Percentiles rank a stretch among this genome's conserved stretches.
These are phyloP conservation scores for Penicillium corylophilum DNA, from an alignment of 2,329 filamentous ascomycete genomes.

Conservation along the genomic window DNA sequence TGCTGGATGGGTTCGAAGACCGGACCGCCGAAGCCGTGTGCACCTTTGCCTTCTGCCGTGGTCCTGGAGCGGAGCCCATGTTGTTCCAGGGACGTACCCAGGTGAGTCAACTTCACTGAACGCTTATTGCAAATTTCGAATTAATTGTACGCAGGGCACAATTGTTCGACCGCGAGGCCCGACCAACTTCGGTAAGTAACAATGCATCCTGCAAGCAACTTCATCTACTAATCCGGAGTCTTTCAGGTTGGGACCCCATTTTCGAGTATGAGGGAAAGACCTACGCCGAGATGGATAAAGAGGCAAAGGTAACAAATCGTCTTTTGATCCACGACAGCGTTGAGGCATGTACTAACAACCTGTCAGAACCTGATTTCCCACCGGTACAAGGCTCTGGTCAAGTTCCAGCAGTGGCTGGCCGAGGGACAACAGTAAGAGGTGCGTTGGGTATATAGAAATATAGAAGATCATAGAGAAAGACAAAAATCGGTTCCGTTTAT, in stretches of 20 bases:
- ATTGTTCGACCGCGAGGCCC: slow-evolving; percentile 84
- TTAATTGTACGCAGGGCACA: slow-evolving; percentile 56
- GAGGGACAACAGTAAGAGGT: slow-evolving; percentile 30
- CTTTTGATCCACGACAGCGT: not conserved
- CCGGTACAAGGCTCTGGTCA: slow-evolving; percentile 79
- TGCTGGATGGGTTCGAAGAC: slow-evolving; percentile 83
- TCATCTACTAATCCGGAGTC: not conserved
- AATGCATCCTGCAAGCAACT: not conserved
- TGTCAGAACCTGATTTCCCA: slow-evolving; percentile 82
- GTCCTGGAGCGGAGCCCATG: slow-evolving; percentile 77
- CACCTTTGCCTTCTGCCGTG: slow-evolving; percentile 88
- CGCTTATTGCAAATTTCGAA: not conserved
- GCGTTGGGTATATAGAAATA: slow-evolving; percentile 18
- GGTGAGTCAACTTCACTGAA: slow-evolving; percentile 48
- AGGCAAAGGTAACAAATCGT: slow-evolving; percentile 69
- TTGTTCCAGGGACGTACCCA: slow-evolving; percentile 89
- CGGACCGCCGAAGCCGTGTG: slow-evolving; percentile 92
- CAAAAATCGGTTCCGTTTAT: slow-evolving; percentile 18
- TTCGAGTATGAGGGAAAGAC: slow-evolving; percentile 93
- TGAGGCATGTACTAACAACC: slow-evolving; percentile 16
- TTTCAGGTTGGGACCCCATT: slow-evolving; percentile 85
- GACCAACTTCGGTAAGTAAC: slow-evolving; percentile 70
- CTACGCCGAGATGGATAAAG: slow-evolving; percentile 91
- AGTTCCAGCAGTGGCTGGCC: slow-evolving; percentile 79
- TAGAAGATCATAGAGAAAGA: slow-evolving; percentile 10